Conservation (phyloP, 257 asterid species). For the Solanum sejunctum region DNA sequence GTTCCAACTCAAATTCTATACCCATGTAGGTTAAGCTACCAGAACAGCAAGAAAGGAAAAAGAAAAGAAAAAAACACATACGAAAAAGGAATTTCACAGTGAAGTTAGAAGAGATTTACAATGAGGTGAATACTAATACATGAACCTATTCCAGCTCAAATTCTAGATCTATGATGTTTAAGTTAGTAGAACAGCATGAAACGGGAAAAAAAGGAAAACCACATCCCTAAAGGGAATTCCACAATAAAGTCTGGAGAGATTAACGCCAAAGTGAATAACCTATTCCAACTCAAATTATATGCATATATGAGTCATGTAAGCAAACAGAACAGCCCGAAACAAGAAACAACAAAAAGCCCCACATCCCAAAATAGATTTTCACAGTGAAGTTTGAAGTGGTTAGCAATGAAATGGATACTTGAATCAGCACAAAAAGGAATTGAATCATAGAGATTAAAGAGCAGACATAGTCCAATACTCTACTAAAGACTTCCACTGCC, state of each 20-base stretch:
- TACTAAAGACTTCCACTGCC: not conserved
- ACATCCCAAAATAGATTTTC: not conserved
- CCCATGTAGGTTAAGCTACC: not conserved
- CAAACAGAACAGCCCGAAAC: not conserved
- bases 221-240: not conserved
- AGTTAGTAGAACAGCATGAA: not conserved
- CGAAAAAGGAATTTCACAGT: not conserved
- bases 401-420: not conserved
- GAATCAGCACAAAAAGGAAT: not conserved
- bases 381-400: not conserved
- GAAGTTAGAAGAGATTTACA: not conserved
- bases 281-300: not conserved
- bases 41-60: not conserved
- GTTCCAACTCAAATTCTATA: not conserved
- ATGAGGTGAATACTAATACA: no score
- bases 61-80: not conserved
- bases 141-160: not conserved
- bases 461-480: not conserved
- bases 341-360: not conserved
- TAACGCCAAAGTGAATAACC: not conserved
- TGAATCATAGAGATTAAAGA: not conserved
- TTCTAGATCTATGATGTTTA: not conserved
- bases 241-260: not conserved
- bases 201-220: not conserved
- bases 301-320: not conserved